Evolutionary conservation across 129 eudicot species (phyloP).

Genomic region (Ambrosia artemisiifolia): DNA sequence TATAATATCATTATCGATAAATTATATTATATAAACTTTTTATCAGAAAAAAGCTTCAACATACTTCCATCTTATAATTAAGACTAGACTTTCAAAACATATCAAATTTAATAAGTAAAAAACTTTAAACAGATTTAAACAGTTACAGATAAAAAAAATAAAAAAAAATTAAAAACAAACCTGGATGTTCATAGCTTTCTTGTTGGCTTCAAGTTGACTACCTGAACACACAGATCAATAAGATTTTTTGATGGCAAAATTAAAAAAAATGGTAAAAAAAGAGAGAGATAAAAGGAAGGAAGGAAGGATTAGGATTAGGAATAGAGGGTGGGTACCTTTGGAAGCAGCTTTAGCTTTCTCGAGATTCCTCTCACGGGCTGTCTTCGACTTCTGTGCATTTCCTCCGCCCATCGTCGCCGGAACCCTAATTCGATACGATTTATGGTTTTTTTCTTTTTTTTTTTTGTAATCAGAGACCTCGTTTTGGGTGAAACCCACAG

Average conservation of each 20-base stretch:
- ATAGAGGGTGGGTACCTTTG: conserved; percentile 24
- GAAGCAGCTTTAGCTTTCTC: conserved; percentile 64
- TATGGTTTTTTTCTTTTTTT: no score
- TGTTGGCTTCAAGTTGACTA: conserved; percentile 76
- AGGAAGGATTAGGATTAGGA: neutral
- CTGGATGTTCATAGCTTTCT: conserved; percentile 84
- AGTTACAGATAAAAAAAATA: no score
- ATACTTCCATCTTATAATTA: neutral
- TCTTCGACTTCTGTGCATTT: conserved; percentile 93
- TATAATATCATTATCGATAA: neutral
- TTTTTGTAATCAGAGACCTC: no score
- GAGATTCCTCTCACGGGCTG: conserved; percentile 87
- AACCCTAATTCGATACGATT: conserved; percentile 22
- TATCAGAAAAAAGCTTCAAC: neutral
- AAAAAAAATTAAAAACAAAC: conserved; percentile 28
- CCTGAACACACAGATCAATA: conserved; percentile 31
- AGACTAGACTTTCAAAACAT: neutral
- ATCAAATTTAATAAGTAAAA: neutral
- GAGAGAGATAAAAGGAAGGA: neutral
- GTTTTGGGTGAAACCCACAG: neutral
- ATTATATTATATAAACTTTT: neutral
- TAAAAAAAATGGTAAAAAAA: neutral
- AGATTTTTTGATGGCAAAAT: neutral
- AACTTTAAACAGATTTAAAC: no score
- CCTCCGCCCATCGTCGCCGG: conserved; percentile 76